Conservation (phyloP, 768 basidiomycete genomes). For the Suillus variegatus region DNA sequence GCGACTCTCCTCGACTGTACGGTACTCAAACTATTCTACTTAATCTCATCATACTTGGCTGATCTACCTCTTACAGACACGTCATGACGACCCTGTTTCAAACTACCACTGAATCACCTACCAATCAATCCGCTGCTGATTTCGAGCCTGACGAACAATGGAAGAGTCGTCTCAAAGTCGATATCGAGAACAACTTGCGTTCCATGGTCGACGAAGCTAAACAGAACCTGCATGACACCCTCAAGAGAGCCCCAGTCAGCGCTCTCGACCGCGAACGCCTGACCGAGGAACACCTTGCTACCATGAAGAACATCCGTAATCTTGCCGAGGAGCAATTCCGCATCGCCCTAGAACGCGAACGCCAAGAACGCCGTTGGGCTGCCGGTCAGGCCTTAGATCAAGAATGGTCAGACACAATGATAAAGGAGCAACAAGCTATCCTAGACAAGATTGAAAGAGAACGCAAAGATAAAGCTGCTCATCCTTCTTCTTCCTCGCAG, state of each 20-base stretch:
- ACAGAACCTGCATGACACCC: conserved; percentile 52
- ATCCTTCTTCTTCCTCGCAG: conserved; percentile 13
- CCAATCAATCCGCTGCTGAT: conserved; percentile 20
- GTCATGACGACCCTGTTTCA: conserved; percentile 27
- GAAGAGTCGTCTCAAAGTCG: conserved; percentile 47
- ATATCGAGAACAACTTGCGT: conserved; percentile 50
- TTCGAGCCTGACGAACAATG: conserved; percentile 57
- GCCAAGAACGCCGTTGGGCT: conserved; percentile 51
- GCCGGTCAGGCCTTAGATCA: conserved; percentile 37
- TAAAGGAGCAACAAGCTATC: conserved; percentile 44
- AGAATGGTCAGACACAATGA: conserved; percentile 35
- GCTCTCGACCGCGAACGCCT: conserved; percentile 38
- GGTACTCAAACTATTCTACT: conserved; percentile 6
- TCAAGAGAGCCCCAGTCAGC: conserved; percentile 43
- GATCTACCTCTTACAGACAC: conserved; percentile 6
- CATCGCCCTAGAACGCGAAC: conserved; percentile 46
- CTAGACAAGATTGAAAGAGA: conserved; percentile 49
- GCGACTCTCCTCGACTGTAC: neutral
- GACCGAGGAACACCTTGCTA: conserved; percentile 37
- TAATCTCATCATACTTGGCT: neutral
- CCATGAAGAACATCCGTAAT: conserved; percentile 45
- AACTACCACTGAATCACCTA: conserved; percentile 15
- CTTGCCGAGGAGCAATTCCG: conserved; percentile 50
- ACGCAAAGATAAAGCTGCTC: conserved; percentile 24
- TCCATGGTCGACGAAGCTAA: conserved; percentile 61